Evolutionary conservation across 305 asterid species (phyloP), one percentile per base, ranked within the genome.

Genomic region (Galium porrigens): DNA sequence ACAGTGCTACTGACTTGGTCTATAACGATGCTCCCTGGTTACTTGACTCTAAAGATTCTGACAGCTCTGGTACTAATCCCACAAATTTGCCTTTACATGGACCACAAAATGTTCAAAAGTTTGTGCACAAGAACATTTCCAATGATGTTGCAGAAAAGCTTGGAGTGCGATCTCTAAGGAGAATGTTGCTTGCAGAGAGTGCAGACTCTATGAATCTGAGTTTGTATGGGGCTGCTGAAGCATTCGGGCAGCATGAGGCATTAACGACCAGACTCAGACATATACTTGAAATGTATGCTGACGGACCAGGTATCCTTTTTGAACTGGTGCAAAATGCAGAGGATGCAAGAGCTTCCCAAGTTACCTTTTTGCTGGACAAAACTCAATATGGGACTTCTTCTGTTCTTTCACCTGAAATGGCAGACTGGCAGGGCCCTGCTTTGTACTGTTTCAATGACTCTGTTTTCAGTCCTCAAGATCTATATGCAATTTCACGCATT

Each of bases 351-450:
- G 98, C 98, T 66, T 86, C 95, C 17, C 79, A 79, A 73, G 98
- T 91, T 75, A 70, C 65, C 14, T 91, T 91, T 83, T 80, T 91
- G 74, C 81, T 91, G 84, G 98, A 91, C 80, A 91, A 89, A 78
- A 89, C 95, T 76, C 86, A 87, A 52, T 87, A 91, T 78, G 96
- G 96, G 73, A 85, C 86, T 51, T 83, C 96, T 63, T 91, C 98
- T 69, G 85, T 91, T 74, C 96, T 91, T 67, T 89, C 98, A 66
- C 98, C 95, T 67, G 98, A 91, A 79, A 91, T 91, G 98, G 92
- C 95, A 55, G 95, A 91, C 73, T 91, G 98, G 98, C 98, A 91
- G 76, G 98, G 98, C 55, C 96, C 98, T 58, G 96, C 96, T 72
- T 79, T 91, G 79, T 91, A 91, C 80, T 91, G 98, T 82, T 89